Conservation (phyloP, 768 basidiomycete species). For the Psilocybe cubensis region DNA sequence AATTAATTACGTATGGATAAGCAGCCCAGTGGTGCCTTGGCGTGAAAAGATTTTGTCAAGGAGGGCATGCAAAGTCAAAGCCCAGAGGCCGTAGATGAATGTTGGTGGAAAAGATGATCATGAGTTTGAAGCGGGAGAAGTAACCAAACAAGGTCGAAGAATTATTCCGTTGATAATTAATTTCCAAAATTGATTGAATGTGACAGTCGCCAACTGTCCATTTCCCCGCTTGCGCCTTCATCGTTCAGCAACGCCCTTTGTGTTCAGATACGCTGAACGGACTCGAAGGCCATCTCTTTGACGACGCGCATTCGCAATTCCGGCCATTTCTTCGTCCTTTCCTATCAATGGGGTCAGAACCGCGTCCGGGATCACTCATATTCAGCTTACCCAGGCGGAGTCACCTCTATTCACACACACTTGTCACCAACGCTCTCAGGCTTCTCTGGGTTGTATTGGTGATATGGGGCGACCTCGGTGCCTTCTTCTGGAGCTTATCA, state of each 20-base stretch:
- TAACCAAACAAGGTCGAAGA: background rate
- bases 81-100: background rate
- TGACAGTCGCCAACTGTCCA: background rate
- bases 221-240: too few relatives aligned
- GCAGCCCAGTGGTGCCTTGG: too few relatives aligned
- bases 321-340: background rate
- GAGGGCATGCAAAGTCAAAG: too few relatives aligned
- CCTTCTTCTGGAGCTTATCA: conserved; percentile 61
- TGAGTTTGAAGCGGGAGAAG: background rate
- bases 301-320: background rate
- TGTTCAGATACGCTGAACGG: too few relatives aligned
- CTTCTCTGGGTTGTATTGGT: conserved; percentile 58
- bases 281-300: too few relatives aligned
- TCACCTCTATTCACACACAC: conserved; percentile 18
- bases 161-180: background rate
- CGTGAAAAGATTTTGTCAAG: too few relatives aligned
- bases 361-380: conserved; percentile 14
- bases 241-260: background rate
- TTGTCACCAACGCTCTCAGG: conserved; percentile 44
- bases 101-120: background rate
- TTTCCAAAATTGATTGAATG: background rate
- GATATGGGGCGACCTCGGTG: conserved; percentile 67
- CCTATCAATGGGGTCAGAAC: conserved; percentile 10
- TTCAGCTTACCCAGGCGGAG: conserved; percentile 13
- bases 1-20: too few relatives aligned